A percentile compares a stretch with the other conserved stretches of the same genome.
phyloP scores from a whole-genome alignment of 805 yeast genomes.

The Metschnikowia dekortorum region DNA sequence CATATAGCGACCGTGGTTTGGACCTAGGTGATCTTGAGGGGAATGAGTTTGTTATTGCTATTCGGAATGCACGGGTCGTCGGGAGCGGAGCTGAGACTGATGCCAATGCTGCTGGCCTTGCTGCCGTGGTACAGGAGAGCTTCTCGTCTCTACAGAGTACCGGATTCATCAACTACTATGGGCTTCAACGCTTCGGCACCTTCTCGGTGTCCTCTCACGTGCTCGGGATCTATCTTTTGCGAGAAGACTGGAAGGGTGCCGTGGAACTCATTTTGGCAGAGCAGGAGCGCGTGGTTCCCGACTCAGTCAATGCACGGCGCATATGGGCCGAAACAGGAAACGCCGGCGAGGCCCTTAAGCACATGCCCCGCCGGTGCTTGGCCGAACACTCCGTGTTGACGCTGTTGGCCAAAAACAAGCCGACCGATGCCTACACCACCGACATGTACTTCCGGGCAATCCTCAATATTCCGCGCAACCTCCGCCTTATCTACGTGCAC shows the following conservation, averaged over 20 bases:
- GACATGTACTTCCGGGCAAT: conserved; percentile 73
- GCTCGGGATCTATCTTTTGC: conserved; percentile 68
- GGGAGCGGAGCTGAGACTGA: background rate
- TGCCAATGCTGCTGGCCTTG: conserved; percentile 23
- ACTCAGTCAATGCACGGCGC: conserved; percentile 74
- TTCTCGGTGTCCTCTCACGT: conserved; percentile 88
- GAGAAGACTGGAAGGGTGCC: conserved; percentile 75
- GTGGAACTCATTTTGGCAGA: conserved; percentile 76
- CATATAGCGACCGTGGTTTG: conserved; percentile 57
- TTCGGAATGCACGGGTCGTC: conserved; percentile 59
- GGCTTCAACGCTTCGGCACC: conserved; percentile 98
- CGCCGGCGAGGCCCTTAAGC: conserved; percentile 57
- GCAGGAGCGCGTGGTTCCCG: conserved; percentile 80
- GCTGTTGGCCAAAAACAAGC: conserved; percentile 49
- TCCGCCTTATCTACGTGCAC: conserved; percentile 93
- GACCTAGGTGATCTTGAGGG: conserved; percentile 83
- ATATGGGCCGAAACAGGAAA: conserved; percentile 75
- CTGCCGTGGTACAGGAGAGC: conserved; percentile 46
- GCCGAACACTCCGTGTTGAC: conserved; percentile 78
- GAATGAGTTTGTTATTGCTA: conserved; percentile 80
- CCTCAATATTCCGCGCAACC: conserved; percentile 85
- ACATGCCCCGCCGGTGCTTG: conserved; percentile 83
- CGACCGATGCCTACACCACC: conserved; percentile 39
- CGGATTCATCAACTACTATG: conserved; percentile 92
- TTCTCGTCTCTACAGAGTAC: conserved; percentile 52